A percentile compares a stretch with the other conserved stretches of the same genome.
phyloP scores from a whole-genome alignment of 164 flowering plant genomes.

The Berberis vulgaris region DNA sequence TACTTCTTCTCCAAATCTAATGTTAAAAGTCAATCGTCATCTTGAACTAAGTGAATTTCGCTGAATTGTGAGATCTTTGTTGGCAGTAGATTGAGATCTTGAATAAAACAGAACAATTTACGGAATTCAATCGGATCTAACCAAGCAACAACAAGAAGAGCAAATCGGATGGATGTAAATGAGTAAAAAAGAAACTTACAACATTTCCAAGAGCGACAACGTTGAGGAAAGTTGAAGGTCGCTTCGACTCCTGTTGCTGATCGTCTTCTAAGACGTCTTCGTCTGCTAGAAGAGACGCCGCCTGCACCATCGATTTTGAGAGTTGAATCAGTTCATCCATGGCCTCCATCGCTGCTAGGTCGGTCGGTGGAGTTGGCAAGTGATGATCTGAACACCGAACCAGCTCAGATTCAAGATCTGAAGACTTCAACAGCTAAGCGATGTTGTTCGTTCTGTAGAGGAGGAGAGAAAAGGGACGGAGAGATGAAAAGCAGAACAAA shows the following conservation, averaged over 20 bases:
- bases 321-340: slow-evolving; percentile 82
- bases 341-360: slow-evolving; percentile 61
- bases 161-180: background rate
- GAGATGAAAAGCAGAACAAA: too few species aligned
- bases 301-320: slow-evolving; percentile 85
- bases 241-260: slow-evolving; percentile 22
- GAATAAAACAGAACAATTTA: background rate
- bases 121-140: background rate
- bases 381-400: too few species aligned
- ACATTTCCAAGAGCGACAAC: slow-evolving; percentile 92
- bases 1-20: too few species aligned
- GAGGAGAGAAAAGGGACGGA: too few species aligned
- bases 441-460: too few species aligned
- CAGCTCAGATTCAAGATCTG: too few species aligned
- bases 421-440: too few species aligned
- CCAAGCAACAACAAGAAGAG: background rate
- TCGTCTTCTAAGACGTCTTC: slow-evolving; percentile 69
- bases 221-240: slow-evolving; percentile 77
- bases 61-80: too few species aligned
- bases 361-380: background rate
- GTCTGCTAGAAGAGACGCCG: slow-evolving; percentile 73
- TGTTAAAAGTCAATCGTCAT: too few species aligned
- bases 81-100: too few species aligned
- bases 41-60: too few species aligned
- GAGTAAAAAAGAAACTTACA: slow-evolving; percentile 41